These are phyloP conservation scores for Leccinum subtestaceum DNA, from an alignment of 768 basidiomycete species.

Conservation along the genomic window DNA sequence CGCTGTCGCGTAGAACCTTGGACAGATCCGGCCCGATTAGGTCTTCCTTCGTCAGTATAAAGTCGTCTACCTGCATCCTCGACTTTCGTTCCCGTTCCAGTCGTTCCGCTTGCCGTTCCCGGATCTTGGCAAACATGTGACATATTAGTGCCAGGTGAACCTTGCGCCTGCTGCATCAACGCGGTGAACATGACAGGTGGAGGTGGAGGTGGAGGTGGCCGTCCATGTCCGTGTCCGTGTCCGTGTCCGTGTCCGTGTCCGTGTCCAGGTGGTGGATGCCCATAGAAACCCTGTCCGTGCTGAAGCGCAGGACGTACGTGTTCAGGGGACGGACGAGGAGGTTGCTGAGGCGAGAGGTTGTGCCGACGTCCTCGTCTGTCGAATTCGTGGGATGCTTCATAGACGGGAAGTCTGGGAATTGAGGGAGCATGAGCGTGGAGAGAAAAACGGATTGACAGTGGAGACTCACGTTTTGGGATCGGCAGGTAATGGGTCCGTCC, in stretches of 20 bases:
- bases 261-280: conserved; percentile 33
- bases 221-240: conserved; percentile 26
- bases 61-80: neutral
- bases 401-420: conserved; percentile 57
- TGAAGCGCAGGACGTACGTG: conserved; percentile 35
- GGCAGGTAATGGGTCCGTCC: conserved; percentile 84
- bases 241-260: conserved; percentile 5
- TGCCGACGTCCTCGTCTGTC: conserved; percentile 67
- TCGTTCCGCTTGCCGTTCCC: neutral
- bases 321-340: conserved; percentile 28
- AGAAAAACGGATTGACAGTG: neutral
- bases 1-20: neutral
- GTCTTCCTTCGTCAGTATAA: neutral
- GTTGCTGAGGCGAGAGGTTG: conserved; percentile 29
- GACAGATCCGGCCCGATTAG: neutral
- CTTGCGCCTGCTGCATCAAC: too few species aligned
- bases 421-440: neutral
- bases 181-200: too few species aligned
- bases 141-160: too few species aligned
- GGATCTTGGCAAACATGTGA: neutral
- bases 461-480: conserved; percentile 71
- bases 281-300: conserved; percentile 27
- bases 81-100: neutral
- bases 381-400: conserved; percentile 83
- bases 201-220: conserved; percentile 21